Base-by-base conservation (phyloP, 805 yeast genomes). In the Yarrowia deformans region DNA sequence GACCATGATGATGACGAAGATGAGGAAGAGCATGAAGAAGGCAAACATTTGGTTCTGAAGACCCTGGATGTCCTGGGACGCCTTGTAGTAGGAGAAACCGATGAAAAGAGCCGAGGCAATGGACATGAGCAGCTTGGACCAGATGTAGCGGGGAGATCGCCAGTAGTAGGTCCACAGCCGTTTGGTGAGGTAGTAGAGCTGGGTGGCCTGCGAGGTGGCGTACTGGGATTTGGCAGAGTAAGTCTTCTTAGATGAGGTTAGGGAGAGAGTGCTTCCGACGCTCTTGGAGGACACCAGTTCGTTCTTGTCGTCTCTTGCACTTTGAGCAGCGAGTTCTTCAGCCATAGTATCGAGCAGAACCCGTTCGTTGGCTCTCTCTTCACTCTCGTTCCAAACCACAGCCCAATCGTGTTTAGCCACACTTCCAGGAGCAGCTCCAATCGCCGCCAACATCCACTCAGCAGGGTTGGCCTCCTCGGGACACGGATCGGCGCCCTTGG, bases 11-110 rank as follows among this genome's bases (percentile, higher is more conserved):
- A 88, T 84, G 71, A 82, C 79, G 73, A 87, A 82, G 60, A 84
- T 80, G 73, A 85, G 82, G 50, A 85, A 76, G 73, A 87, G 84
- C 92, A 90, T 88, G 80, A 90, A 90, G 58, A 89, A 75, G 3
- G 93, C 83, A 74, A 89, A 85, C 92, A 90, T 87, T 80, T 89
- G 95, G 78, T 91, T 90, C 78, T 92, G 97, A 73, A 91, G 77
- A 75, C 91, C 89, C 77, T 87, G 91, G 58, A 83, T 76, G 14
- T 91, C 84, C 32, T 82, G 83, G 68, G 82, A 80, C 42, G 92
- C 90, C 70, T 87, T 88, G 79, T 84, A 88, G 78, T 87, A 88
- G 5, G 91, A 84, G 75, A 88, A 87, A 71, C 91, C 91, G 73
- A 87, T 87, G 80, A 88, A 87, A 61, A 89, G 75, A 35, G 88